Evolutionary conservation across 257 asterid genomes (phyloP), one percentile per base, ranked within the genome.

Genomic region (Henckelia pumila): DNA sequence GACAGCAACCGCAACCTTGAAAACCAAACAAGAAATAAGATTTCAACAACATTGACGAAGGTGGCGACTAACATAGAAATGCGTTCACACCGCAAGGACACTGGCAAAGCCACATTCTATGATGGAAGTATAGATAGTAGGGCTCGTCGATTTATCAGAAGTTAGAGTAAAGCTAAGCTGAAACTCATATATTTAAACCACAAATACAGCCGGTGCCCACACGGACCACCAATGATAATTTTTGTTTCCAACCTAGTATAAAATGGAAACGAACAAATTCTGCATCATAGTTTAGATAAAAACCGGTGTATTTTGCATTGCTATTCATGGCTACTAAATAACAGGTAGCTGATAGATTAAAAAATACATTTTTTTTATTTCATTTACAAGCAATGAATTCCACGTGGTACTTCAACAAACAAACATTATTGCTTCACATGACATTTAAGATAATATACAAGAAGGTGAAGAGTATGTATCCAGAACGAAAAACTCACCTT

Each of bases 1-100:
- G 56, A 92, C 87, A 20, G 98, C 97, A 52, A 92, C 98, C 1
- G 98, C 97, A 68, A 92, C 98, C 98, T 92, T 77, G 24, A 44
- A 9, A 65, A 24, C 50, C 68, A 61, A 26, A 17, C 16, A 37
- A 2, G 67, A 61, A 49, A 65, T 5, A 22, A 14, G 61, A 56
- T 32, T 37, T 49, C 35, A 56, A 0, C 9, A 35, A 11, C 50
- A 40, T 40, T 11, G 50, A 11, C 17, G n/a, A 40, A 11, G n/a
- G 17, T 5, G n/a, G 3, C 63, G 17, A 29, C 7, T 49, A 8
- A 9, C 13, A 7, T 7, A 1, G 13, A 35, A 7, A 13, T 9
- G 37, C 5, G 37, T 32, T 32, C 37, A 32, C 47, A 10, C 47
- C 50, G 3, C 50, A 40, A 13, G 1, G 5, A 11, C 50, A 40